phyloP scores from a whole-genome alignment of 192 early-diverging fungal species.

The Powellomyces hirtus region DNA sequence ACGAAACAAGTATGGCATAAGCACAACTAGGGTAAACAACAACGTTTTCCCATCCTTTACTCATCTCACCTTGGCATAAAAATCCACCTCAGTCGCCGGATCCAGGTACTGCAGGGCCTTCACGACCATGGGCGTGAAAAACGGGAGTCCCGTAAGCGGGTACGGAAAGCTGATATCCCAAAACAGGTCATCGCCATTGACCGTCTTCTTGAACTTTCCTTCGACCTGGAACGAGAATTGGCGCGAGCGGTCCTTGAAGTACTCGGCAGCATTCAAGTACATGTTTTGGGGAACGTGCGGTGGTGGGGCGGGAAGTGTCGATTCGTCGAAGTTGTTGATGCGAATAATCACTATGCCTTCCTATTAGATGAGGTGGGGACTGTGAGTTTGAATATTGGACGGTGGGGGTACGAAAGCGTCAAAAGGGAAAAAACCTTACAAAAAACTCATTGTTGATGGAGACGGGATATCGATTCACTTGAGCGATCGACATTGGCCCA shows the following conservation, averaged over 20 bases:
- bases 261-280: constrained; percentile 6
- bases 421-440: constrained; percentile 6
- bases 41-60: not conserved
- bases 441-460: constrained; percentile 23
- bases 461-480: constrained; percentile 23
- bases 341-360: constrained; percentile 24
- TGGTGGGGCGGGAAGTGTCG: not conserved
- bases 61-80: constrained; percentile 14
- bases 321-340: constrained; percentile 24
- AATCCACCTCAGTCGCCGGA: constrained; percentile 25
- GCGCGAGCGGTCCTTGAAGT: constrained; percentile 17
- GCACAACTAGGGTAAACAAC: too few relatives aligned
- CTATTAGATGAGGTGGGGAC: constrained; percentile 2
- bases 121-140: constrained; percentile 27
- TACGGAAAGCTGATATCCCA: constrained; percentile 27
- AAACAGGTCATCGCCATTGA: constrained; percentile 30
- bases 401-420: not conserved
- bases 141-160: constrained; percentile 5
- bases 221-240: constrained; percentile 27
- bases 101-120: constrained; percentile 28
- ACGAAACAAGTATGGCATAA: too few relatives aligned
- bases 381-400: too few relatives aligned
- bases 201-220: constrained; percentile 23
- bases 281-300: not conserved
- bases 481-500: not conserved